phyloP scores from a whole-genome alignment of 257 asterid genomes.

The Dorcoceras hygrometricum region DNA sequence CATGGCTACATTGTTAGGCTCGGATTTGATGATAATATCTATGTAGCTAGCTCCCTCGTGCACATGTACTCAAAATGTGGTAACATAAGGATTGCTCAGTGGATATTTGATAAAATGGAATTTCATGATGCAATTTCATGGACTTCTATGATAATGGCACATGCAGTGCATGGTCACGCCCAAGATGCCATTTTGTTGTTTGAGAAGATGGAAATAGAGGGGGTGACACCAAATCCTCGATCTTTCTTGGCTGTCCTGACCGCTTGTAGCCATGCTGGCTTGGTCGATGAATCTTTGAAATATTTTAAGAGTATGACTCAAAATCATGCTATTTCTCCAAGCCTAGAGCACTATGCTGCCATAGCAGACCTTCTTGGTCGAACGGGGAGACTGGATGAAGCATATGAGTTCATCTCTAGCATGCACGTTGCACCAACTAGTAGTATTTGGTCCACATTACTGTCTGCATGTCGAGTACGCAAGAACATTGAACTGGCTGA shows the following conservation, averaged over 20 bases:
- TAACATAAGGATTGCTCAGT: constrained; percentile 46
- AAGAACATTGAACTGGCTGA: constrained; percentile 81
- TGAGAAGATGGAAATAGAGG: constrained; percentile 58
- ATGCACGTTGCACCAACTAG: constrained; percentile 67
- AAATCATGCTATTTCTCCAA: constrained; percentile 49
- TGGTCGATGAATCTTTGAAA: constrained; percentile 70
- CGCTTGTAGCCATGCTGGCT: constrained; percentile 93
- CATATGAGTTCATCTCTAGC: constrained; percentile 51
- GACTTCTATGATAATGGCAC: constrained; percentile 93
- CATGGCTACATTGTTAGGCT: constrained; percentile 64
- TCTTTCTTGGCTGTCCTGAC: constrained; percentile 78
- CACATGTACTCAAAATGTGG: constrained; percentile 98
- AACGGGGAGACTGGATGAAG: constrained; percentile 77
- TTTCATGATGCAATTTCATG: constrained; percentile 64
- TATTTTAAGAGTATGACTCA: constrained; percentile 57
- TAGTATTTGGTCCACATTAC: constrained; percentile 66
- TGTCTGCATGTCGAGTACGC: constrained; percentile 88
- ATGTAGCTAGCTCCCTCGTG: constrained; percentile 70
- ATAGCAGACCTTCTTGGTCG: constrained; percentile 83
- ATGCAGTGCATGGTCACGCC: constrained; percentile 74
- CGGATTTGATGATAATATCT: constrained; percentile 55
- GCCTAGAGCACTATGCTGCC: constrained; percentile 74
- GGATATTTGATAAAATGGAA: constrained; percentile 70
- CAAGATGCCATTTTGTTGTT: constrained; percentile 60
- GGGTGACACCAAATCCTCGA: constrained; percentile 56